These are phyloP conservation scores for Colletotrichum nymphaeae DNA, from an alignment of 2,329 filamentous ascomycete species.

Conservation along the genomic window DNA sequence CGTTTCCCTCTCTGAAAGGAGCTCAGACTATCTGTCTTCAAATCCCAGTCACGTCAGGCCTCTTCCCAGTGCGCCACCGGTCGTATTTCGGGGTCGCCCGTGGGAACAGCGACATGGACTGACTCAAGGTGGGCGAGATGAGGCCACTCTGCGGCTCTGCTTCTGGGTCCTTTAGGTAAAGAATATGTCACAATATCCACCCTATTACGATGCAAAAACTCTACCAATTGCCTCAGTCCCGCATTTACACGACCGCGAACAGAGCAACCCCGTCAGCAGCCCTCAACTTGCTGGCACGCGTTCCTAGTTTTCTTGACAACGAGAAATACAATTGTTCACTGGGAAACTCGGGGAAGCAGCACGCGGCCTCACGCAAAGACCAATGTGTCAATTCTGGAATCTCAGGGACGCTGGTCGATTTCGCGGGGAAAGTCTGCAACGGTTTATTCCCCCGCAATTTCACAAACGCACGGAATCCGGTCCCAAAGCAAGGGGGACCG, in stretches of 20 bases:
- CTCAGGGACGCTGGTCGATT: conserved; percentile 26
- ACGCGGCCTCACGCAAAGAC: neutral
- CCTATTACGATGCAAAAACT: conserved; percentile 34
- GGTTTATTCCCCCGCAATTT: conserved; percentile 34
- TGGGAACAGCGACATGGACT: conserved; percentile 21
- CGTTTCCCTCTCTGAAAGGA: neutral
- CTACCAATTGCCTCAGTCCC: conserved; percentile 29
- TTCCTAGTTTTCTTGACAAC: conserved; percentile 30
- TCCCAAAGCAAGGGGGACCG: neutral
- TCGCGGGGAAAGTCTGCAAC: conserved; percentile 34
- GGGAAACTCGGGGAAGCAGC: conserved; percentile 7
- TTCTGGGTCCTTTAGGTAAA: conserved; percentile 33
- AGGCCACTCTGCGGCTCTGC: conserved; percentile 34
- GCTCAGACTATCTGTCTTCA: neutral
- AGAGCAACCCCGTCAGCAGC: neutral
- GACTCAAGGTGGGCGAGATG: conserved; percentile 30
- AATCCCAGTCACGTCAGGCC: neutral
- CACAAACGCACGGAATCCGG: conserved; percentile 23
- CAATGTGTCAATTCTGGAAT: conserved; percentile 15
- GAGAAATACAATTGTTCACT: neutral
- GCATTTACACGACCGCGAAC: neutral
- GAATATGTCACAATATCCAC: conserved; percentile 32
- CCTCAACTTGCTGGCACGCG: neutral
- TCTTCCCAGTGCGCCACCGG: conserved; percentile 19
- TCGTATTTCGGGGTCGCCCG: conserved; percentile 33